Percentiles rank a stretch among this genome's conserved stretches.
Conservation (phyloP, 2,329 filamentous ascomycete species). For the Grosmannia clavigera region DNA sequence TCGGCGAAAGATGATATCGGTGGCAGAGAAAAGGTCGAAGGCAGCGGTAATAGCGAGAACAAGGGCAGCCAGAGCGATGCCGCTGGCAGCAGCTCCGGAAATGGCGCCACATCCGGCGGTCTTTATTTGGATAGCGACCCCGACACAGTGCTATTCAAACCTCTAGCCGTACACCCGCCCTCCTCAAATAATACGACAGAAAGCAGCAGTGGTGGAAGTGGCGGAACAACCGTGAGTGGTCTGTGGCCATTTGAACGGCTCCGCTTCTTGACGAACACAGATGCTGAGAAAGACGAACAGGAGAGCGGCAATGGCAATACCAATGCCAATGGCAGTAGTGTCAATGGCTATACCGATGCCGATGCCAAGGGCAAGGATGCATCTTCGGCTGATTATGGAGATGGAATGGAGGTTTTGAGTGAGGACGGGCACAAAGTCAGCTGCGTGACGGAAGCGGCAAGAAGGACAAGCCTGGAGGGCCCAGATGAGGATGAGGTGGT, state of each 20-base stretch:
- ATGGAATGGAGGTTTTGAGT: slow-evolving; percentile 17
- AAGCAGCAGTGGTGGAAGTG: background rate
- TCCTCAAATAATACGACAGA: background rate
- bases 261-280: slow-evolving; percentile 13
- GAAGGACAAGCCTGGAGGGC: slow-evolving; percentile 47
- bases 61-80: slow-evolving; percentile 1
- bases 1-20: background rate
- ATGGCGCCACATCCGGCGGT: slow-evolving; percentile 4
- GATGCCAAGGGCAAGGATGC: background rate
- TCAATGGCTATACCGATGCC: background rate
- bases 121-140: slow-evolving; percentile 16
- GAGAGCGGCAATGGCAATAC: slow-evolving; percentile 7
- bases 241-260: slow-evolving; percentile 46
- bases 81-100: background rate
- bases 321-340: background rate
- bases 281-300: background rate
- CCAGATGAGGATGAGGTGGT: slow-evolving; percentile 42
- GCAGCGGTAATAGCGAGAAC: slow-evolving; percentile 8
- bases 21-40: slow-evolving; percentile 12
- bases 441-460: slow-evolving; percentile 37
- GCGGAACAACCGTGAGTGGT: slow-evolving; percentile 17
- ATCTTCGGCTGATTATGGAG: slow-evolving; percentile 5
- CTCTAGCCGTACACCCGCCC: slow-evolving; percentile 38
- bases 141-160: slow-evolving; percentile 38
- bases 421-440: slow-evolving; percentile 31